Evolutionary conservation across 192 early-diverging fungal species (phyloP), one percentile per base, ranked within the genome.

Genomic region (Umbelopsis sp.): DNA sequence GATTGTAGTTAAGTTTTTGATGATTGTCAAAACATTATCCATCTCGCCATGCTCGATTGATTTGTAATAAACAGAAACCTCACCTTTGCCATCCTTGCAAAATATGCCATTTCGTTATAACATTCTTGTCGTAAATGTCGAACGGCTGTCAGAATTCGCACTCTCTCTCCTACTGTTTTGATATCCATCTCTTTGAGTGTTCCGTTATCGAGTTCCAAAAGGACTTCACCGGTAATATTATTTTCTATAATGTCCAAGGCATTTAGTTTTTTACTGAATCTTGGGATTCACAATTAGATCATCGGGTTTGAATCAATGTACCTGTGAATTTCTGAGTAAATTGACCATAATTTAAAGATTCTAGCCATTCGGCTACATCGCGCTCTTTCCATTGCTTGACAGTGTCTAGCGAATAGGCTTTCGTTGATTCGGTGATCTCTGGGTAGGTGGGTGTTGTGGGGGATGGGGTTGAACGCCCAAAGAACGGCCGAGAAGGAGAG

Each of bases 181-280:
- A 98, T 88, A 10, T 88, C 90, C 75, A 98, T 88, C 62, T 95
- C 91, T 77, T 92, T 92, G 16, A 98, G 85, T 21, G 91, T 75
- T 44, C 84, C 81, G 72, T 97, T 92, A 80, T 94, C 90, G 2
- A 98, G 83, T 79, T 96, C 95, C 4, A 93, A 78, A 65, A 98
- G 79, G 7, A 92, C 84, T 24, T 90, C 86, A n/a, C 96, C 96
- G 16, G 81, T 93, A 51, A 98, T 90, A 65, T 90, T 74, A 78
- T 96, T 89, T 32, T 93, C 89, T 85, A 80, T n/a, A 21, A 24
- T 26, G 38, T 1, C 7, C 0, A 41, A 1, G 0, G 36, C 36
- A 11, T 20, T 34, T 6, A 65, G 24, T 26, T 14, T 20, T 21
- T 44, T 34, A 22, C 36, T 25, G 20, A 8, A 44, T 29, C 24